Percentiles rank a stretch among this genome's conserved stretches.
phyloP scores from a whole-genome alignment of 2,329 filamentous ascomycete species.

The Penicillium sp. region DNA sequence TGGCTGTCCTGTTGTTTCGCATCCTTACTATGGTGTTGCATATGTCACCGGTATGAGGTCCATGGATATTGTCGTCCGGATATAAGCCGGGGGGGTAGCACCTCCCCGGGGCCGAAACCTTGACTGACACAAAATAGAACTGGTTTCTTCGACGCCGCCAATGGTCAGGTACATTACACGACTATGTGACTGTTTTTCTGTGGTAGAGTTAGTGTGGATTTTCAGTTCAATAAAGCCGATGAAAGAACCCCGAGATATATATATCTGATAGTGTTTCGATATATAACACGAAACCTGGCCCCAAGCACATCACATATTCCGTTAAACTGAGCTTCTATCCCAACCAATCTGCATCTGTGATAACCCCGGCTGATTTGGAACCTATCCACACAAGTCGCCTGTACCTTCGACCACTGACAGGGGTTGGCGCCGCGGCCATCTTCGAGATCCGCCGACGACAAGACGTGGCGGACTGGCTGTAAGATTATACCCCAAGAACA shows the following conservation, averaged over 20 bases:
- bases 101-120: no score
- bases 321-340: slow-evolving; percentile 10
- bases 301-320: neutral
- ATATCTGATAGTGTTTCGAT: no score
- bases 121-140: neutral
- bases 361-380: slow-evolving; percentile 6
- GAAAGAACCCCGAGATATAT: neutral
- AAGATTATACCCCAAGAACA: neutral
- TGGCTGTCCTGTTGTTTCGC: neutral
- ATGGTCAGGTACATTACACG: neutral
- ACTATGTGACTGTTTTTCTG: no score
- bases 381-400: slow-evolving; percentile 15
- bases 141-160: neutral
- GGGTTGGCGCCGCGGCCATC: slow-evolving; percentile 16
- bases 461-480: slow-evolving; percentile 26
- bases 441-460: slow-evolving; percentile 19
- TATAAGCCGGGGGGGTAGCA: neutral
- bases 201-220: neutral
- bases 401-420: slow-evolving; percentile 14
- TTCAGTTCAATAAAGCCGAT: neutral
- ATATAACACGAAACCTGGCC: neutral
- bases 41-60: neutral
- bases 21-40: neutral
- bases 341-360: slow-evolving; percentile 9
- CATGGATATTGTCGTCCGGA: neutral